Base-by-base conservation (phyloP, 345 rosid genomes). In the Lenwebbia sp. region DNA sequence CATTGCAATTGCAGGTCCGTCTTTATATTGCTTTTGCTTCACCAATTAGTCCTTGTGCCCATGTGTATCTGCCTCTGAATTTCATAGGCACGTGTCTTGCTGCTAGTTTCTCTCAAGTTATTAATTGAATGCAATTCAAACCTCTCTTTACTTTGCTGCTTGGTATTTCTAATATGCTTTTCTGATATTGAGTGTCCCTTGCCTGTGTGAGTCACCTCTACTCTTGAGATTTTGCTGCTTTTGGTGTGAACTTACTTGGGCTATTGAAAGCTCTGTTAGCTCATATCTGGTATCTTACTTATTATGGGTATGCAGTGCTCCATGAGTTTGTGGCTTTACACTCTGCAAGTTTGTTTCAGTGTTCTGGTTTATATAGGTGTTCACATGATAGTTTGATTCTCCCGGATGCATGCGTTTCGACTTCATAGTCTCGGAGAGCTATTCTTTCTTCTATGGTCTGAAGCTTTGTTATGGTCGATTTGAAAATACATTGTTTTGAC, bases 1-100 rank as follows among this genome's bases (percentile, higher is more conserved):
- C 95, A 58, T 90, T 97, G 87, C 98, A 97, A 88, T 89, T 97
- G 88, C 99, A 97, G 99, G 99, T 95, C 85, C 65, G 58, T 78
- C 40, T 85, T 75, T 53, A 11, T 85, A 17, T 49, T 60, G 25
- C 37, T 62, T n/a, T 23, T 85, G n/a, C 52, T 82, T 57, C 53
- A 83, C 50, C 58, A 54, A 21, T 83, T 54, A 33, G 10, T 83
- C 28, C 54, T 41, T 44, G 50, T 81, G 23, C 41, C 23, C 26
- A 70, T 49, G 22, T 47, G 56, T 83, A 0, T 62, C 8, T 65
- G 17, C 30, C 26, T 21, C 81, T 37, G 81, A 37, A 70, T 70
- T 33, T 37, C 81, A 9, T 70, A 19, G 81, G 47, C 47, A 37
- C 81, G 25, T 70, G 25, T 70, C 26, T 70, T 70, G 81, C 81